Percentiles rank a stretch among this genome's conserved stretches.
phyloP scores from a whole-genome alignment of 2,329 filamentous ascomycete genomes.

The Pyrenochaeta sp. region DNA sequence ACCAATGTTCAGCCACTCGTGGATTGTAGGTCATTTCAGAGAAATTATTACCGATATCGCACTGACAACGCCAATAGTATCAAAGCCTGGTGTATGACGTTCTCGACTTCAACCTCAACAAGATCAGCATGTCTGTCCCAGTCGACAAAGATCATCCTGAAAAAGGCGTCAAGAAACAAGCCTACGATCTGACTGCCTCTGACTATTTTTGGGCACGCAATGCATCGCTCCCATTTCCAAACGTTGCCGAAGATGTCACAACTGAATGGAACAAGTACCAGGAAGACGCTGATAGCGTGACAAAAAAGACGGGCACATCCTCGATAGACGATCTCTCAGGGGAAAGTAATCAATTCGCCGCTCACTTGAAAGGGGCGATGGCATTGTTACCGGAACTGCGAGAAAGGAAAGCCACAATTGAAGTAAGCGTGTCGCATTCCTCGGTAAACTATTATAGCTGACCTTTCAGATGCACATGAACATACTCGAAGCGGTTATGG shows the following conservation, averaged over 20 bases:
- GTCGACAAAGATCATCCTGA: conserved; percentile 78
- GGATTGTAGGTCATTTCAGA: conserved; percentile 60
- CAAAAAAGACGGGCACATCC: conserved; percentile 91
- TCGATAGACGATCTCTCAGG: conserved; percentile 93
- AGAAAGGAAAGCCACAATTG: conserved; percentile 82
- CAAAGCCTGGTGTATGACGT: conserved; percentile 86
- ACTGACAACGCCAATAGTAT: conserved; percentile 54
- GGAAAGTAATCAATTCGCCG: conserved; percentile 86
- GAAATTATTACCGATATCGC: not conserved
- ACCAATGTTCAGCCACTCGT: conserved; percentile 98
- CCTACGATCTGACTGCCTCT: conserved; percentile 86
- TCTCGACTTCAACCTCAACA: conserved; percentile 83
- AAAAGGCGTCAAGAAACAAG: conserved; percentile 82
- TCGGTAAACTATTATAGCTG: conserved; percentile 62
- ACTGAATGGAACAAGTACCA: conserved; percentile 93
- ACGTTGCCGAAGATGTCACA: conserved; percentile 96
- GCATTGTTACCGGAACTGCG: conserved; percentile 89
- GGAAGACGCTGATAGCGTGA: conserved; percentile 92
- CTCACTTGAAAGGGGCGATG: conserved; percentile 95
- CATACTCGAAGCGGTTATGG: conserved; percentile 80
- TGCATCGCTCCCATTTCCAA: conserved; percentile 87
- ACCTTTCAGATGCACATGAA: conserved; percentile 91
- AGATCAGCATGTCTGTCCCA: conserved; percentile 89
- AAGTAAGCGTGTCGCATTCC: conserved; percentile 3
- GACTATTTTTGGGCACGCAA: conserved; percentile 99